Evolutionary conservation across 2,329 filamentous ascomycete genomes (phyloP), one percentile per base, ranked within the genome.

Genomic region (Talaromyces sp.): DNA sequence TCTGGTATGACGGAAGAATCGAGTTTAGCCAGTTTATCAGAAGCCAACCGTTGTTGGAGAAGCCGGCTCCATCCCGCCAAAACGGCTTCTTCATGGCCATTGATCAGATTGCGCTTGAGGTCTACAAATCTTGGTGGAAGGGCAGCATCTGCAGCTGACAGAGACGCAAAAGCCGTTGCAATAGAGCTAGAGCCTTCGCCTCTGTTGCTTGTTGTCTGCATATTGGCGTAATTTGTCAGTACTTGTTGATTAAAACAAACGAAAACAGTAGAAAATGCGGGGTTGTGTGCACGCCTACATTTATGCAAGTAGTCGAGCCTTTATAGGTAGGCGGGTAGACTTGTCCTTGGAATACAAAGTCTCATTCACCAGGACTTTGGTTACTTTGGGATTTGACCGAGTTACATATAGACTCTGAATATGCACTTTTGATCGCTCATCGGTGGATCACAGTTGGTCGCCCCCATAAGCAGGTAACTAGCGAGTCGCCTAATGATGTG

Each of bases 1-100:
- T 70, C 68, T 3, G 76, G 75, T 33, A 80, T 75, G 3, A 71
- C 67, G 28, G 22, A 36, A 11, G 58, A 49, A 27, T 51, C 52
- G 6, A 55, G 1, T 15, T 36, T 36, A 22, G 47, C 39, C 2
- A 60, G 30, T 19, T 25, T 56, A 15, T 55, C n/a, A 30, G 47
- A 22, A 4, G 58, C 36, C n/a, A 60, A 10, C 15, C 58, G 36
- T 13, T 51, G 51, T n/a, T 60, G 51, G 27, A 60, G 39, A 28
- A 60, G 58, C 8, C 58, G 58, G 27, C 19, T 56, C 58, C 58
- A 60, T n/a, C 58, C 52, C 3, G 58, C 58, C 44, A 60, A 25
- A 11, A 60, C 39, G 4, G 51, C 58, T 27, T 39, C 27, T 22
- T 59, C 39, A 8, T 60, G 30, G 11, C 28, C 51, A 11, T 30